Conservation (phyloP, 1,139 yeast species). For the Geotrichum candidum region DNA sequence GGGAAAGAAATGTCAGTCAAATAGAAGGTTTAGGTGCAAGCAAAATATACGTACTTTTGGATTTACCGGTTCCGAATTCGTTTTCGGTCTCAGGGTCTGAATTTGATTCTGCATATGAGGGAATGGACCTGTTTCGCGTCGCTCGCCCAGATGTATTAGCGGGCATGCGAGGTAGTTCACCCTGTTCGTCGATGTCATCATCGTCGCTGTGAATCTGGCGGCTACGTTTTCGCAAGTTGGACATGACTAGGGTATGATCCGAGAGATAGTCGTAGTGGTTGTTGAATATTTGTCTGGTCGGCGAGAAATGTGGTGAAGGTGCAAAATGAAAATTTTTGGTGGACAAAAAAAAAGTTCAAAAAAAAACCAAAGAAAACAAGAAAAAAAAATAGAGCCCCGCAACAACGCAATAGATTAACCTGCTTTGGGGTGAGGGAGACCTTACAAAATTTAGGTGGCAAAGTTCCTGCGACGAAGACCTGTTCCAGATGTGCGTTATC, state of each 20-base stretch:
- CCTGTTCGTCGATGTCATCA: neutral
- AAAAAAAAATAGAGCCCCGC: too few species aligned
- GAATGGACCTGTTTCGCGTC: conserved; percentile 15
- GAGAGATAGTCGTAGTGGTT: neutral
- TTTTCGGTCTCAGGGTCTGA: neutral
- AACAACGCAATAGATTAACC: too few species aligned
- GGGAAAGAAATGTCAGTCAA: neutral
- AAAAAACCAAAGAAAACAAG: neutral
- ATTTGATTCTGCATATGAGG: neutral
- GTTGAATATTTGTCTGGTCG: neutral
- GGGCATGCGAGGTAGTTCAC: neutral
- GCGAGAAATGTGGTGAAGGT: neutral
- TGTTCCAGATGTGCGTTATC: neutral
- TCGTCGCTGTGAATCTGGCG: neutral
- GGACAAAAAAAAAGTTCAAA: neutral
- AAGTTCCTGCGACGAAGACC: neutral
- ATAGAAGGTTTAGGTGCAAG: neutral
- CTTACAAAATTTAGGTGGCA: too few species aligned
- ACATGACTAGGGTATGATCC: neutral
- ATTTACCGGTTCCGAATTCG: neutral
- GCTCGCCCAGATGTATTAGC: neutral
- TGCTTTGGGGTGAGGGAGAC: too few species aligned
- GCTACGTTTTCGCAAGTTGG: conserved; percentile 2
- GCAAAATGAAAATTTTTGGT: neutral
- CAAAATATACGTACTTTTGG: neutral